These are phyloP conservation scores for Nakazawaea wyomingensis DNA, from an alignment of 805 yeast species.

Conservation along the genomic window DNA sequence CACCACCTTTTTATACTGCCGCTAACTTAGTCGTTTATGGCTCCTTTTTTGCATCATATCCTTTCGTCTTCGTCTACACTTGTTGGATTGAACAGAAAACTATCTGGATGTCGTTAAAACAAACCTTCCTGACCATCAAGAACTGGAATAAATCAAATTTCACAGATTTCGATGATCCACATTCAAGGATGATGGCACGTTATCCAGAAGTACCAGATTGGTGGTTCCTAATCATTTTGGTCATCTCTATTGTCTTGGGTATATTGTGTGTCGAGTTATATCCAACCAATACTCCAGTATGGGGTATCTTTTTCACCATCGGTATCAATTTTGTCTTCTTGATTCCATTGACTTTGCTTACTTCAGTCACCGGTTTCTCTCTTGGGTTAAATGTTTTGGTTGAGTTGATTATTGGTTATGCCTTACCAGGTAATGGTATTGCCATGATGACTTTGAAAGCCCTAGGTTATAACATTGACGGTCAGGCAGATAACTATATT, in stretches of 20 bases:
- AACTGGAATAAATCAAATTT: background rate
- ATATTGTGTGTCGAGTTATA: background rate
- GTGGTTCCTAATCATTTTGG: background rate
- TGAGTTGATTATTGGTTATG: background rate
- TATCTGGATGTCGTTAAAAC: background rate
- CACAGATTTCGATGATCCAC: background rate
- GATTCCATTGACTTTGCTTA: background rate
- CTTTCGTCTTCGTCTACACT: background rate
- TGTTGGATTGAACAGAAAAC: background rate
- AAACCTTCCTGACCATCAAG: background rate
- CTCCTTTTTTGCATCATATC: background rate
- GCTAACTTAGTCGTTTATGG: background rate
- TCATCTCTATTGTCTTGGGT: background rate
- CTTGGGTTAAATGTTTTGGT: background rate
- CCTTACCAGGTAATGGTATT: constrained; percentile 1
- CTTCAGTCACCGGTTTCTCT: background rate
- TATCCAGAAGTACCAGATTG: constrained; percentile 1
- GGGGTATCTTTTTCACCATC: background rate
- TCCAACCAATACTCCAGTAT: background rate
- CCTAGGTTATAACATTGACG: background rate
- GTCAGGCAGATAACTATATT: background rate
- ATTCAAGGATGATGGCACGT: background rate
- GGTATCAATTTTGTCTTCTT: background rate
- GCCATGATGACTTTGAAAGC: background rate
- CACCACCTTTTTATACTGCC: background rate